Percentiles rank a stretch among this genome's conserved stretches.
These are phyloP conservation scores for Candida montana DNA, from an alignment of 805 yeast species.

Conservation along the genomic window DNA sequence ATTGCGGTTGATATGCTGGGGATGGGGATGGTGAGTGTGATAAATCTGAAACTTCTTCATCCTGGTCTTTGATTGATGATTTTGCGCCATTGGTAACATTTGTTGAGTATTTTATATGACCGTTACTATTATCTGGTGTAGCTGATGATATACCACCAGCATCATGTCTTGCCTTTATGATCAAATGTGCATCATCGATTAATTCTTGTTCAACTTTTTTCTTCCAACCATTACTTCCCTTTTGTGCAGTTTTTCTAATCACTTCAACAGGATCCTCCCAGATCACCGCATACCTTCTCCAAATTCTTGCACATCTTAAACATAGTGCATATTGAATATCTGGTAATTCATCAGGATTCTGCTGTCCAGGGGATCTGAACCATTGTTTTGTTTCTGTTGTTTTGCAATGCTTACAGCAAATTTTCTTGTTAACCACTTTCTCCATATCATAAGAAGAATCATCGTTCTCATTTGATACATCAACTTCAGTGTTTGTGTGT, in stretches of 20 bases:
- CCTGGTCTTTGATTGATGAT: too few relatives aligned
- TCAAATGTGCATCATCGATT: conserved; percentile 53
- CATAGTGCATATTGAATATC: conserved; percentile 60
- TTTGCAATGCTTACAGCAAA: conserved; percentile 70
- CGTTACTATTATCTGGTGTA: too few relatives aligned
- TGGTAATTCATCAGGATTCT: conserved; percentile 28
- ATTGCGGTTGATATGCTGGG: too few relatives aligned
- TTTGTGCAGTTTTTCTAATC: conserved; percentile 37
- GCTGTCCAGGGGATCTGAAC: conserved; percentile 61
- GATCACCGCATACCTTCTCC: conserved; percentile 83
- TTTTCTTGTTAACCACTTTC: conserved; percentile 37
- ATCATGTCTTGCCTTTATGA: conserved; percentile 40
- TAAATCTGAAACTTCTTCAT: too few relatives aligned
- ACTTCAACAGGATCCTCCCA: conserved; percentile 83
- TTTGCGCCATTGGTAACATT: too few relatives aligned
- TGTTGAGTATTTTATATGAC: too few relatives aligned
- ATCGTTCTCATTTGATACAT: conserved; percentile 41
- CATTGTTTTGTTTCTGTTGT: conserved; percentile 53
- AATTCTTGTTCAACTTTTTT: conserved; percentile 63
- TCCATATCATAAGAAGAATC: conserved; percentile 64
- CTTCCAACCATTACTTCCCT: conserved; percentile 50
- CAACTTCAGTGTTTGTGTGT: conserved; percentile 15
- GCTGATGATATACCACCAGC: too few relatives aligned
- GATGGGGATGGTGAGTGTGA: too few relatives aligned
- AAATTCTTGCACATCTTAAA: conserved; percentile 77